Base-by-base conservation (phyloP, 2,329 filamentous ascomycete species). In the Fusarium brachygibbosum region DNA sequence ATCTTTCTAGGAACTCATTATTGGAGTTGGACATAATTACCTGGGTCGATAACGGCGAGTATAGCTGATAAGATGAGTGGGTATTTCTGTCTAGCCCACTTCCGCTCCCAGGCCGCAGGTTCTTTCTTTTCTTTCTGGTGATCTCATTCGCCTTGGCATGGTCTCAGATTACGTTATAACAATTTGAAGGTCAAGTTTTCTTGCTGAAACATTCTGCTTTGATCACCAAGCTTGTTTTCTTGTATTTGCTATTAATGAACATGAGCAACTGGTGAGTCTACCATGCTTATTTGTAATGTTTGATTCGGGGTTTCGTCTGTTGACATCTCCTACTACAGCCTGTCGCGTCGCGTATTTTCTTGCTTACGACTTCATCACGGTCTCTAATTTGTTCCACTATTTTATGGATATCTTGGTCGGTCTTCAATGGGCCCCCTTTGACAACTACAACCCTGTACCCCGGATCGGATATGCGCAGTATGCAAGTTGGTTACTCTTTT, bases 141-240 rank as follows among this genome's bases (percentile, higher is more conserved):
- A 51, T 23, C 23, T 50, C 48, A 50, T 50, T 17, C 37, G 34
- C 13, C 14, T 17, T 34, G 45, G 45, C 45, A 28, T 49, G 21
- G 45, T 51, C 48, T 51, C 48, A 51, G 5, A 51, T 51, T 51
- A 51, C 48, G 48, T 51, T 51, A 51, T 51, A 6, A 10, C 14
- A 51, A 51, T 14, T 10, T n/a, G 25, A 14, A 12, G 6, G 32
- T 51, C 34, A 51, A 25, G 34, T 16, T 40, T 51, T 38, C 10
- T 21, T 17, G 3, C 40, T 40, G 32, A 51, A 40, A 51, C 32
- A 51, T 51, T 28, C 10, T 21, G 34, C 23, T 51, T 28, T 29
- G 17, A 19, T 40, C 17, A 17, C 14, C 11, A 38, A 16, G 12
- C 13, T 31, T 45, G 5, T 8, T 3, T 29, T 16, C 28, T 45